Base-by-base conservation (phyloP, 2,329 filamentous ascomycete genomes). In the Volutella citrinella region DNA sequence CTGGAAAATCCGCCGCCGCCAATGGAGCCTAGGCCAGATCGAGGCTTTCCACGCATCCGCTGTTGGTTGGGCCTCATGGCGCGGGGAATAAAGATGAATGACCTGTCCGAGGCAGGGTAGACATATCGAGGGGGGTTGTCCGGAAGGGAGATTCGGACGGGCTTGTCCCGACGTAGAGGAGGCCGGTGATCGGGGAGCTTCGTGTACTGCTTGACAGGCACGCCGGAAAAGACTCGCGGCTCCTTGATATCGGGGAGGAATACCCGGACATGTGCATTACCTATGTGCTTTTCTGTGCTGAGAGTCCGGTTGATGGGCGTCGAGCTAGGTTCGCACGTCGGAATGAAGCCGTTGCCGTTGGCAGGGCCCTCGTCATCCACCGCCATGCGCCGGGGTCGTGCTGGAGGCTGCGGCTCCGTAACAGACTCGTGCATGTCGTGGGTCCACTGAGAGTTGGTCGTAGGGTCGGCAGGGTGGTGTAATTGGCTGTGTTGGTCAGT, bases 51-150 rank as follows among this genome's bases (percentile, higher is more conserved):
- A 29, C 60, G 57, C 38, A 56, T 54, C 35, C 94, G 86, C 66
- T 95, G 87, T 59, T 95, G 89, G 58, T 95, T 96, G 11, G 93
- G 93, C 48, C 93, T 80, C 68, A 96, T 76, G 10, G 91, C 91
- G 48, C 93, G 78, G 10, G 93, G 93, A 41, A 98, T 98, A 65
- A 98, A 98, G 52, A 96, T 95, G 61, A 98, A 98, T 0, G 93
- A 97, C 46, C 93, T 76, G 52, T 96, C 90, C 28, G 78, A 73
- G 3, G 89, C 85, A 6, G 93, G 93, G 63, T 93, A 95, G 41
- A 96, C 90, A 61, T 96, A 96, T 43, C 86, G 80, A 21, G 88
- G 86, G 10, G 80, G 70, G 44, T 85, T 76, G 18, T 84, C 75
- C 3, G 93, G 91, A 25, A 98, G 72, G 8, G 89, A 96, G 48